A percentile compares a stretch with the other conserved stretches of the same genome.
Conservation (phyloP, 768 basidiomycete species). For the Infundibulicybe gibba region DNA sequence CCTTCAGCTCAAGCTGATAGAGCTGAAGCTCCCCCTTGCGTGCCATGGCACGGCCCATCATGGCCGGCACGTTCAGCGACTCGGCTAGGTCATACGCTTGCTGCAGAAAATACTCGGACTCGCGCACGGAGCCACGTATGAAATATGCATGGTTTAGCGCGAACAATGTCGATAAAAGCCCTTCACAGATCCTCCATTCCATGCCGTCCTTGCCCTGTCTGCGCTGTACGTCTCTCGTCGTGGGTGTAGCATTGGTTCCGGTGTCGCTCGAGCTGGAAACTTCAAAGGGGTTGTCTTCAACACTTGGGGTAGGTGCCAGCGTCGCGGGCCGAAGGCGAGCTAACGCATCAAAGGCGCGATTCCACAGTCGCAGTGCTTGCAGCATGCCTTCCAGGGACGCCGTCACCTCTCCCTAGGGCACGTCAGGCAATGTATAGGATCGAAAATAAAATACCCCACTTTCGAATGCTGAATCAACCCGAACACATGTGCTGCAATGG, state of each 20-base stretch:
- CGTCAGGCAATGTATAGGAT: background rate
- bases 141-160: constrained; percentile 63
- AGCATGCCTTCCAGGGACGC: constrained; percentile 54
- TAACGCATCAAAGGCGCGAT: constrained; percentile 70
- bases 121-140: constrained; percentile 74
- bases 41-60: constrained; percentile 62
- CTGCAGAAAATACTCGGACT: constrained; percentile 80
- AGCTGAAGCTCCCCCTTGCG: constrained; percentile 70
- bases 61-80: constrained; percentile 60
- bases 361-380: constrained; percentile 76
- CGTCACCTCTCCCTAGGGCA: constrained; percentile 54
- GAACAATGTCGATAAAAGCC: constrained; percentile 64
- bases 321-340: constrained; percentile 49
- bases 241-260: too few relatives aligned
- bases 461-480: constrained; percentile 64
- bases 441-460: constrained; percentile 36
- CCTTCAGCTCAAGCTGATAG: constrained; percentile 54
- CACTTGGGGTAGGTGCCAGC: constrained; percentile 15
- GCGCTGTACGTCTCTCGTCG: constrained; percentile 12
- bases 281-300: constrained; percentile 57
- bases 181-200: constrained; percentile 77
- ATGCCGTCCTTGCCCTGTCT: constrained; percentile 45
- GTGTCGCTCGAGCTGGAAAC: constrained; percentile 34
- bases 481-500: constrained; percentile 67
- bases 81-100: constrained; percentile 74